These are phyloP conservation scores for Phytomonas francai DNA, from an alignment of 208 protist genomes.

Conservation along the genomic window DNA sequence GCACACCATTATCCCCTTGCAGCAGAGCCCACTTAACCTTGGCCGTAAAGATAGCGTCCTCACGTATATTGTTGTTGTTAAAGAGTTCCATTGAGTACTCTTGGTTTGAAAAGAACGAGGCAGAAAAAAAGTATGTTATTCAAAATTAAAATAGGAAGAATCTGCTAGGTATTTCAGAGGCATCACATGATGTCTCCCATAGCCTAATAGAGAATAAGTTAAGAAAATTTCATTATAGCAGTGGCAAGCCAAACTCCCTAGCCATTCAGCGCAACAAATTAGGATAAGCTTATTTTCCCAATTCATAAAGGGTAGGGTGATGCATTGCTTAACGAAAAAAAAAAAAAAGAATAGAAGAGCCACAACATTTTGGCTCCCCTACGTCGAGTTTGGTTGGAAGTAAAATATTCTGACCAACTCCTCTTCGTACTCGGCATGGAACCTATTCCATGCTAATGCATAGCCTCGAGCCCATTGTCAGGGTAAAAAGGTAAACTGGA, in stretches of 20 bases:
- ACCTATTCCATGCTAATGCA: not conserved
- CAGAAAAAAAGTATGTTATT: not conserved
- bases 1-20: constrained; percentile 24
- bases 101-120: not conserved
- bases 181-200: not conserved
- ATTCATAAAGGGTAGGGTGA: not conserved
- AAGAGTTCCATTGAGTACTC: constrained; percentile 26
- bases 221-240: not conserved
- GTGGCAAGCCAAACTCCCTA: not conserved
- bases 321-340: not conserved
- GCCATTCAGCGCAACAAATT: not conserved
- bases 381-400: not conserved
- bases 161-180: not conserved
- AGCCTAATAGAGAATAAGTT: not conserved
- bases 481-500: not conserved
- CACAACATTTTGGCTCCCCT: not conserved
- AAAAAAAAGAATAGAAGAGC: not conserved
- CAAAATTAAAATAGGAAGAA: not conserved
- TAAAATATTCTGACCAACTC: not conserved
- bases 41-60: constrained; percentile 57
- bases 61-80: constrained; percentile 66
- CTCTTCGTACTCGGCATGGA: not conserved
- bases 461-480: not conserved
- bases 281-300: not conserved
- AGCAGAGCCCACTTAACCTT: constrained; percentile 63